Evolutionary conservation across 202 grass and related monocot species (phyloP).

Genomic region (Panicum virgatum): DNA sequence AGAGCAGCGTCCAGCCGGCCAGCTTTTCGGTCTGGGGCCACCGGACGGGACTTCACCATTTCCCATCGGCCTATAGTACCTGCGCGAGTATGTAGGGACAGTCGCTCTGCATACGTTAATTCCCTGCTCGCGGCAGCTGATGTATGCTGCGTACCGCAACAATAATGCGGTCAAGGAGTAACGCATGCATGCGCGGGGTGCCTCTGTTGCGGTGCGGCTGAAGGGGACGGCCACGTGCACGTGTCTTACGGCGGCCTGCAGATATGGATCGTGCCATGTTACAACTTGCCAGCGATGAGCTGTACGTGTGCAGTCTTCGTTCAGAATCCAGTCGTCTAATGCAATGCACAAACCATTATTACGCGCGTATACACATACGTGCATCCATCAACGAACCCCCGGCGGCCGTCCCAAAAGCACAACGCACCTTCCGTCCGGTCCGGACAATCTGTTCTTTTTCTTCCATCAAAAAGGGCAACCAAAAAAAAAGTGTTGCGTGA

Average conservation of each 20-base stretch:
- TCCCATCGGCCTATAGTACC: conserved; percentile 35
- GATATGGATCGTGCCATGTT: conserved; percentile 1
- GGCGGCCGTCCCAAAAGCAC: background rate
- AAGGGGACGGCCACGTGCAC: conserved; percentile 31
- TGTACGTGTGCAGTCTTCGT: background rate
- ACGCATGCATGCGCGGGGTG: background rate
- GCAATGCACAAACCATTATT: background rate
- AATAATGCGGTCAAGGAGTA: conserved; percentile 26
- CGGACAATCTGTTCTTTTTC: background rate
- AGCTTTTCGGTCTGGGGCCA: conserved; percentile 30
- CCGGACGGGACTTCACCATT: conserved; percentile 42
- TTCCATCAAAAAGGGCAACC: background rate
- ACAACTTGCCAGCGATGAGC: background rate
- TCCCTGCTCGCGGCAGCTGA: background rate
- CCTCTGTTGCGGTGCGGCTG: background rate
- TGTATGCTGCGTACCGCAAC: background rate
- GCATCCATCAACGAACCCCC: background rate
- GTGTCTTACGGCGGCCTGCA: conserved; percentile 18
- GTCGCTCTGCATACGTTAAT: conserved; percentile 1
- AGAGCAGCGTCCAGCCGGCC: background rate
- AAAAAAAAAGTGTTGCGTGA: background rate
- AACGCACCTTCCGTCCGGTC: background rate
- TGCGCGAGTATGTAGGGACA: conserved; percentile 11
- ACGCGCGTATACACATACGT: background rate
- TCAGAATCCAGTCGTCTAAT: background rate